Evolutionary conservation across 2,329 filamentous ascomycete genomes (phyloP).

Genomic region (Penicillium sp.): DNA sequence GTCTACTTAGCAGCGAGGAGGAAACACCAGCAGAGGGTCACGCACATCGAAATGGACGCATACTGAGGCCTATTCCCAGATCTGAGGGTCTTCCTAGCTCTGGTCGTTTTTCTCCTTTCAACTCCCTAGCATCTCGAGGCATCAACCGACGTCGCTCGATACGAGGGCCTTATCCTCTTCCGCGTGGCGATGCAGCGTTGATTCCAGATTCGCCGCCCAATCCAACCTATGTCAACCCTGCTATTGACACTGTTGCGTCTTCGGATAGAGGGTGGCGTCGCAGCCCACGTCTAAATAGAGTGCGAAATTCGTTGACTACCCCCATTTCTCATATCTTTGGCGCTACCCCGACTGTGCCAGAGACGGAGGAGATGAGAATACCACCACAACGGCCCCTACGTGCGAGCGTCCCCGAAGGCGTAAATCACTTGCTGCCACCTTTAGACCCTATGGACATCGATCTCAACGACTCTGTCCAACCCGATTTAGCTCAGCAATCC

Average conservation of each 20-base stretch:
- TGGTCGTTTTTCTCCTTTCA: constrained; percentile 38
- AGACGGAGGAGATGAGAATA: constrained; percentile 22
- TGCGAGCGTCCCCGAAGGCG: constrained; percentile 27
- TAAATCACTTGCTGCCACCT: constrained; percentile 32
- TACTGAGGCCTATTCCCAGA: constrained; percentile 34
- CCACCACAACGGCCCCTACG: constrained; percentile 28
- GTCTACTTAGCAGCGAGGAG: constrained; percentile 42
- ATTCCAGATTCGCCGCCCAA: constrained; percentile 26
- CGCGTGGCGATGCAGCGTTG: constrained; percentile 31
- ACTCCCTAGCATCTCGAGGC: constrained; percentile 35
- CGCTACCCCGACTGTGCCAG: constrained; percentile 26
- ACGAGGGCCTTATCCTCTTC: constrained; percentile 37
- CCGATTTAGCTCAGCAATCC: constrained; percentile 41
- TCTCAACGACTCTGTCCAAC: constrained; percentile 37
- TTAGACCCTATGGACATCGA: constrained; percentile 40
- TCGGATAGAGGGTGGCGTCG: constrained; percentile 35
- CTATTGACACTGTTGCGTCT: constrained; percentile 24
- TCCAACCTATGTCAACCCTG: constrained; percentile 24
- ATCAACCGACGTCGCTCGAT: constrained; percentile 37
- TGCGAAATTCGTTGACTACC: constrained; percentile 41
- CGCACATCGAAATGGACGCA: constrained; percentile 41
- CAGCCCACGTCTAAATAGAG: constrained; percentile 37
- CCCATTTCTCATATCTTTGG: constrained; percentile 45
- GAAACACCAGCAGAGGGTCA: constrained; percentile 44
- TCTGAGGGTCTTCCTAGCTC: constrained; percentile 30